phyloP scores from a whole-genome alignment of 1,284 basidiomycete genomes.

The Sporisorium iseilematis-ciliati region DNA sequence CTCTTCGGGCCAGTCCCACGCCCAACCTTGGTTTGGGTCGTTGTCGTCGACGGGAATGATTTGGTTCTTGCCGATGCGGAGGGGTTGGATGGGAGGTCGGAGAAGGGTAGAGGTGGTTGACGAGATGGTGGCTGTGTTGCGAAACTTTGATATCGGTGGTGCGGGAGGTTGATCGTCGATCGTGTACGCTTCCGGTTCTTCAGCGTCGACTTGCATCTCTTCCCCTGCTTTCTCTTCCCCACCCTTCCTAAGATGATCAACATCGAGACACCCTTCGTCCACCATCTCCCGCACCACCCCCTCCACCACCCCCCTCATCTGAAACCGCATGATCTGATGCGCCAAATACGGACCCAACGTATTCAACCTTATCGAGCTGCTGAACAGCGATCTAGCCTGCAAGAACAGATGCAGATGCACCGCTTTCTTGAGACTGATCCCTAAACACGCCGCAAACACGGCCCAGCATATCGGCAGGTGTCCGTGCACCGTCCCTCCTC shows the following conservation, averaged over 20 bases:
- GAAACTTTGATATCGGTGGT: constrained; percentile 4
- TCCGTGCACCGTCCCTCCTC: constrained; percentile 72
- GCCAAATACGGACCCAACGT: constrained; percentile 91
- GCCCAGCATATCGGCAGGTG: constrained; percentile 93
- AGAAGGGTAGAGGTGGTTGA: background rate
- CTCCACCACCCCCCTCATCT: constrained; percentile 71
- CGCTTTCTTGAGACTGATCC: constrained; percentile 78
- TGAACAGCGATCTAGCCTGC: constrained; percentile 87
- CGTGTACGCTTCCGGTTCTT: constrained; percentile 2
- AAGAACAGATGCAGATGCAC: constrained; percentile 88
- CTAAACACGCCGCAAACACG: constrained; percentile 81
- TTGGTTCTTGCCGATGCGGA: constrained; percentile 24
- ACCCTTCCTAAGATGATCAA: background rate
- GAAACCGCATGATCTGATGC: constrained; percentile 85
- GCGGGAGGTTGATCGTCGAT: background rate
- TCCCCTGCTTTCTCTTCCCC: background rate
- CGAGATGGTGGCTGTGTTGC: constrained; percentile 13
- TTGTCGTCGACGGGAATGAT: constrained; percentile 42
- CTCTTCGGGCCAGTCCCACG: constrained; percentile 69
- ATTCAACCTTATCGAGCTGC: constrained; percentile 91
- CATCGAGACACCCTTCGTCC: constrained; percentile 10
- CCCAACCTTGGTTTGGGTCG: constrained; percentile 52
- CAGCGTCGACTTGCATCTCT: constrained; percentile 8
- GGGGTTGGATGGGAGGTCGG: constrained; percentile 10
- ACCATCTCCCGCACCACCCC: constrained; percentile 20